A percentile compares a stretch with the other conserved stretches of the same genome.
Evolutionary conservation across 139 green algal species (phyloP).

Genomic region (Micractinium sp.): DNA sequence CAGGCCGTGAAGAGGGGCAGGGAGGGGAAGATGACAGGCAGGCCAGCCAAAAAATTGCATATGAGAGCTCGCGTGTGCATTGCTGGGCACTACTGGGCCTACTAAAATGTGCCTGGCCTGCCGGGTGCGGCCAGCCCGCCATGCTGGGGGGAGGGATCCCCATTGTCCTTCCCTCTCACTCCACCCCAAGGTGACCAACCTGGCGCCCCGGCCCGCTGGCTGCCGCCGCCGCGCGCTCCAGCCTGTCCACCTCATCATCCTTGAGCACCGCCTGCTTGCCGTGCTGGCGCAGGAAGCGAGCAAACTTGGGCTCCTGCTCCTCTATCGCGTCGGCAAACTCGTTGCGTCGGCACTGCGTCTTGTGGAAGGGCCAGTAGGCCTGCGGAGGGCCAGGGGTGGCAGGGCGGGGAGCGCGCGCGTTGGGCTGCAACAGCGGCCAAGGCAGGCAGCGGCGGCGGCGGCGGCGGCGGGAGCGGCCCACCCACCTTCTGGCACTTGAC

Average conservation of each 20-base stretch:
- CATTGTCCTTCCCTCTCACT: too few species aligned
- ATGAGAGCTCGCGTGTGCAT: too few species aligned
- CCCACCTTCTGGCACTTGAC: slow-evolving; percentile 83
- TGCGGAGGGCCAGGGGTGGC: slow-evolving; percentile 11
- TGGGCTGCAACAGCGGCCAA: neutral
- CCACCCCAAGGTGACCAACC: neutral
- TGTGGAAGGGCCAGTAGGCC: slow-evolving; percentile 93
- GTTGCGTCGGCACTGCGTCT: slow-evolving; percentile 76
- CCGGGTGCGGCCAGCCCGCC: too few species aligned
- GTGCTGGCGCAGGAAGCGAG: slow-evolving; percentile 84
- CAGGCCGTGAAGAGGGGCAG: neutral
- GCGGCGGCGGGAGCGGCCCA: neutral
- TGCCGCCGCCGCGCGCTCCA: slow-evolving; percentile 79
- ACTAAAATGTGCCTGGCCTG: too few species aligned
- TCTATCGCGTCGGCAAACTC: slow-evolving; percentile 91
- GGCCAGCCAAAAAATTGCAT: too few species aligned
- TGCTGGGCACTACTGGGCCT: too few species aligned
- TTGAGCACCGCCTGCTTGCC: slow-evolving; percentile 77
- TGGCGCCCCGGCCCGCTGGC: slow-evolving; percentile 51
- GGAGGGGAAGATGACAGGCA: neutral
- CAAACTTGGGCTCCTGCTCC: slow-evolving; percentile 85
- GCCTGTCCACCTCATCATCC: slow-evolving; percentile 86
- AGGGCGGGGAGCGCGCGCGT: neutral
- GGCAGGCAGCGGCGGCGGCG: neutral
- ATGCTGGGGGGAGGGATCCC: too few species aligned